Percentiles rank a stretch among this genome's conserved stretches.
Evolutionary conservation across 345 rosid genomes (phyloP).

Genomic region (Bruguiera sexangula): DNA sequence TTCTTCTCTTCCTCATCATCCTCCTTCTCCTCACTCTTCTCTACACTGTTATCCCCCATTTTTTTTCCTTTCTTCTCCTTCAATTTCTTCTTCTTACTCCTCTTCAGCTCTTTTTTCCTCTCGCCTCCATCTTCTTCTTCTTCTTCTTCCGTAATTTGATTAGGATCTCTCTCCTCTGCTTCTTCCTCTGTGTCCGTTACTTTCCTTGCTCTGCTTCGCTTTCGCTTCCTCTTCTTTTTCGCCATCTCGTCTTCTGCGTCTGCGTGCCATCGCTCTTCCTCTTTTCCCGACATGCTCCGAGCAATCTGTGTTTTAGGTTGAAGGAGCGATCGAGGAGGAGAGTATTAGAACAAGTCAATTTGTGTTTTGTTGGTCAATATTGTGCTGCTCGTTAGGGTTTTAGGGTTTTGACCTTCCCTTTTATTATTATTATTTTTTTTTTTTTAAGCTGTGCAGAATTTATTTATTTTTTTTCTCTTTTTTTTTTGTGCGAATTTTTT

Average conservation of each 20-base stretch:
- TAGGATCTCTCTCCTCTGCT: not conserved
- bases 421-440: too few relatives aligned
- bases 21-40: not conserved
- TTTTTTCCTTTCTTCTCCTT: conserved; percentile 1
- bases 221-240: conserved; percentile 24
- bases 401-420: too few relatives aligned
- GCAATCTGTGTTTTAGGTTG: too few relatives aligned
- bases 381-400: too few relatives aligned
- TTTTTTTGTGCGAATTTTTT: too few relatives aligned
- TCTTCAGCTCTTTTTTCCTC: not conserved
- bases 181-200: not conserved
- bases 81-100: not conserved
- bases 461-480: too few relatives aligned
- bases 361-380: too few relatives aligned
- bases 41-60: not conserved
- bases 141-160: conserved; percentile 11
- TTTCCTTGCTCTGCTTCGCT: conserved; percentile 16
- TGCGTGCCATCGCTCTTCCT: not conserved
- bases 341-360: too few relatives aligned
- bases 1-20: conserved; percentile 22
- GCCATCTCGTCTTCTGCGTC: not conserved
- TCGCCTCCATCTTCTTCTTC: conserved; percentile 8
- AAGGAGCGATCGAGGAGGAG: too few relatives aligned
- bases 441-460: too few relatives aligned
- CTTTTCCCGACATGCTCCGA: conserved; percentile 1